phyloP scores from a whole-genome alignment of 1,284 basidiomycete species.

The Cerioporus squamosus region DNA sequence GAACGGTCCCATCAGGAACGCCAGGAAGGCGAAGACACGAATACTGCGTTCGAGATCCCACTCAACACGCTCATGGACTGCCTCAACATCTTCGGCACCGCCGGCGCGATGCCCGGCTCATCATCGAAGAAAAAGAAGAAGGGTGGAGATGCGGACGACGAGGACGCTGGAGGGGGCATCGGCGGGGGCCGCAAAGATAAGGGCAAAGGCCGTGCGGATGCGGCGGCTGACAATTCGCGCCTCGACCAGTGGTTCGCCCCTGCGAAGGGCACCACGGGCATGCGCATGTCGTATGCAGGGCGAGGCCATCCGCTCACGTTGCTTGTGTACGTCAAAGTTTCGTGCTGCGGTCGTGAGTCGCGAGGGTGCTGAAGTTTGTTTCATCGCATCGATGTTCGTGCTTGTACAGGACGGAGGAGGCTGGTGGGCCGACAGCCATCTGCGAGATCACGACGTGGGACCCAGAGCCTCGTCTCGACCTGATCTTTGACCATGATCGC shows the following conservation, averaged over 20 bases:
- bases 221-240: conserved; percentile 30
- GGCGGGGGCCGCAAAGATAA: conserved; percentile 42
- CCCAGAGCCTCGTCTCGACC: conserved; percentile 79
- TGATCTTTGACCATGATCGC: conserved; percentile 74
- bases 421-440: conserved; percentile 82
- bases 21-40: conserved; percentile 37
- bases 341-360: conserved; percentile 6
- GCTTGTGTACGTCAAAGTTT: conserved; percentile 67
- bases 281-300: conserved; percentile 85
- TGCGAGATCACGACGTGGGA: conserved; percentile 90
- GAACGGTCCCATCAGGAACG: conserved; percentile 19
- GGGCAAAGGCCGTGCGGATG: conserved; percentile 48
- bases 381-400: not conserved
- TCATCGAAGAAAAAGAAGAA: conserved; percentile 49
- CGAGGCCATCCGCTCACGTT: conserved; percentile 80
- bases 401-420: conserved; percentile 75
- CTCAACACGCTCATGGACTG: conserved; percentile 86
- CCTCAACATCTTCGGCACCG: conserved; percentile 91
- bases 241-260: conserved; percentile 60
- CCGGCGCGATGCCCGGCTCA: conserved; percentile 43
- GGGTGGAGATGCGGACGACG: conserved; percentile 13
- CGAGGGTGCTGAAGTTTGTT: not conserved
- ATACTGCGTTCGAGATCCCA: conserved; percentile 77
- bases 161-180: conserved; percentile 9
- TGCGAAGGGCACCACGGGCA: conserved; percentile 71